Evolutionary conservation across 2,329 filamentous ascomycete genomes (phyloP).

Genomic region (Cytospora paraplurivora): DNA sequence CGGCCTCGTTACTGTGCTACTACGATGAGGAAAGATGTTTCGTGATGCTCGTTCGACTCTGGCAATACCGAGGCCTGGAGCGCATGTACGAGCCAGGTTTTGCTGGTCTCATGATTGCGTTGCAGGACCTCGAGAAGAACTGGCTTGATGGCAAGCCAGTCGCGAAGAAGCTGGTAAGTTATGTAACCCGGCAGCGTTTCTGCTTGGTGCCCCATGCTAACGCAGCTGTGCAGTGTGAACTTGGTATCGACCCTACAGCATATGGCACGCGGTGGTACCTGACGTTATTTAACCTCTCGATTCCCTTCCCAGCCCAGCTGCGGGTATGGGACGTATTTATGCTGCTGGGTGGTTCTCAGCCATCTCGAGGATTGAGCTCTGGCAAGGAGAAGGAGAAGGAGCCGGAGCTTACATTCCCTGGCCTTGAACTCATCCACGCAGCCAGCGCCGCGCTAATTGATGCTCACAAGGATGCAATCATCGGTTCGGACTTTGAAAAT

Average conservation of each 20-base stretch:
- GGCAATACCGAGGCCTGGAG: conserved; percentile 84
- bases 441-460: conserved; percentile 88
- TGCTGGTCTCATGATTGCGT: conserved; percentile 79
- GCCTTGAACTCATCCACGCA: conserved; percentile 87
- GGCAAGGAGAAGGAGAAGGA: conserved; percentile 24
- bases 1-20: conserved; percentile 91
- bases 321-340: conserved; percentile 98
- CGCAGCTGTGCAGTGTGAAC: conserved; percentile 57
- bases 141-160: conserved; percentile 83
- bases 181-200: background rate
- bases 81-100: conserved; percentile 84
- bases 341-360: conserved; percentile 78
- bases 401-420: conserved; percentile 37
- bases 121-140: conserved; percentile 79
- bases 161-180: conserved; percentile 74
- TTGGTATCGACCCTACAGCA: conserved; percentile 83
- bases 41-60: conserved; percentile 94
- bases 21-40: conserved; percentile 95
- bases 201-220: conserved; percentile 22
- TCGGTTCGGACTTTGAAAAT: conserved; percentile 95
- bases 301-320: conserved; percentile 91
- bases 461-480: conserved; percentile 81
- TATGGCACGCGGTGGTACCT: conserved; percentile 98
- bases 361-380: conserved; percentile 30
- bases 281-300: conserved; percentile 94